Evolutionary conservation across 768 basidiomycete genomes (phyloP).

Genomic region (Filobasidium wieringae): DNA sequence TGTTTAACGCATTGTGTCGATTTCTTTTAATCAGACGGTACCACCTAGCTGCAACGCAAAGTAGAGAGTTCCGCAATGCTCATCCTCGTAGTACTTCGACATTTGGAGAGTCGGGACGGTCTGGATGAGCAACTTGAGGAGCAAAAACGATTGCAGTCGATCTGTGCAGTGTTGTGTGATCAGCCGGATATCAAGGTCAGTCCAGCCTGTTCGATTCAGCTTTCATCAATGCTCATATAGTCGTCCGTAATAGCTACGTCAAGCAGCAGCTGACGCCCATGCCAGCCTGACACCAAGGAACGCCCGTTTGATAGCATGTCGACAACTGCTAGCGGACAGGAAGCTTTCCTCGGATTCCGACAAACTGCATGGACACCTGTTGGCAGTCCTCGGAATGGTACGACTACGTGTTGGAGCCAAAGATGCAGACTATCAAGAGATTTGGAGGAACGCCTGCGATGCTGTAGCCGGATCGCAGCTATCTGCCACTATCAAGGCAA

Average conservation of each 20-base stretch:
- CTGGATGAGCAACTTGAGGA: neutral
- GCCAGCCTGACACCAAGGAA: conserved; percentile 2
- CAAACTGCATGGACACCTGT: conserved; percentile 1
- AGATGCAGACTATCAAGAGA: too few relatives aligned
- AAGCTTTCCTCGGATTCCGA: too few relatives aligned
- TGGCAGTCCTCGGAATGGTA: neutral
- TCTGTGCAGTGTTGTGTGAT: neutral
- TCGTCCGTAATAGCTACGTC: conserved; percentile 1
- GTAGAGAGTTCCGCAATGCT: conserved; percentile 1
- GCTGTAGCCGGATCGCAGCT: too few relatives aligned
- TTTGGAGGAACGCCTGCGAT: too few relatives aligned
- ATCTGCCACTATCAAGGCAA: too few relatives aligned
- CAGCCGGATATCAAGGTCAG: conserved; percentile 8
- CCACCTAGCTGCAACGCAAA: neutral
- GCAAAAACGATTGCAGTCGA: neutral
- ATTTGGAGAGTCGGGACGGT: neutral
- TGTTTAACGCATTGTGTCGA: neutral
- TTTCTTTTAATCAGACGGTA: neutral
- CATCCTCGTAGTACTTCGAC: conserved; percentile 1
- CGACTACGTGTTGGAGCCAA: too few relatives aligned
- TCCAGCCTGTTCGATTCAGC: neutral
- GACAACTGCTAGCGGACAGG: neutral
- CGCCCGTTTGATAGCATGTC: neutral
- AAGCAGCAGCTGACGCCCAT: conserved; percentile 6
- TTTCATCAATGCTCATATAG: neutral